These are phyloP conservation scores for Blastocladiella emersonii DNA, from an alignment of 371 early-diverging fungal species.

Conservation along the genomic window DNA sequence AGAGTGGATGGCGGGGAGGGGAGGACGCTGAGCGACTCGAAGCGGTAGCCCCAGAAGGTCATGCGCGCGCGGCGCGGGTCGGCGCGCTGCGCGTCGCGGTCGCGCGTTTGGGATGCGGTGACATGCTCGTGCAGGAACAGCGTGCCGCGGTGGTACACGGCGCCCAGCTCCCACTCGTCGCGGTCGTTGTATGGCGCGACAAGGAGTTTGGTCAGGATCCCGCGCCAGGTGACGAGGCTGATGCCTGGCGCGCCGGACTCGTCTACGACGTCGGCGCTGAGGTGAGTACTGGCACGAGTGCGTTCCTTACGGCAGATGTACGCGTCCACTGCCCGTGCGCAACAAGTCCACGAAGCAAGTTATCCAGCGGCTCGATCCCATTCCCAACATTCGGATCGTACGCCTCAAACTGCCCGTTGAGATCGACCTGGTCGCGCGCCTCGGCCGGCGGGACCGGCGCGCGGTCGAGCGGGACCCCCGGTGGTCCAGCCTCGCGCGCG, in stretches of 20 bases:
- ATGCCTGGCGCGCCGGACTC: background rate
- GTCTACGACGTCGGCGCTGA: constrained; percentile 9
- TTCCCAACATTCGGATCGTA: background rate
- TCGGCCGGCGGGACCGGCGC: background rate
- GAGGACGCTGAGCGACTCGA: constrained; percentile 38
- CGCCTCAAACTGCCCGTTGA: constrained; percentile 22
- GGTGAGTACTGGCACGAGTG: constrained; percentile 4
- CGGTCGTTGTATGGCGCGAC: constrained; percentile 54
- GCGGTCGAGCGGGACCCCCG: background rate
- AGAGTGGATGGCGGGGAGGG: constrained; percentile 22
- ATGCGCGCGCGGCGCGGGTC: constrained; percentile 45
- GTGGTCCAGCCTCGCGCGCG: background rate
- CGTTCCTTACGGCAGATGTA: too few species aligned
- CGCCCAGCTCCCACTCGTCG: constrained; percentile 68
- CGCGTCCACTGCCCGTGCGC: too few species aligned
- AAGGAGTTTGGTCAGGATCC: constrained; percentile 73
- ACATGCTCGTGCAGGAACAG: constrained; percentile 64
- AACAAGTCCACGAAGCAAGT: background rate
- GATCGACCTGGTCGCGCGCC: constrained; percentile 18
- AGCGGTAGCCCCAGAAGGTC: constrained; percentile 64
- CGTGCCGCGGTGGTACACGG: constrained; percentile 30
- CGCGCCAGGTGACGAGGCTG: constrained; percentile 44
- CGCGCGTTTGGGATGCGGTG: constrained; percentile 25
- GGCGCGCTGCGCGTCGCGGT: constrained; percentile 12
- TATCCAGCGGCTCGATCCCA: constrained; percentile 3